Evolutionary conservation across 805 yeast species (phyloP), one percentile per base, ranked within the genome.

Genomic region (Yarrowia sp.): DNA sequence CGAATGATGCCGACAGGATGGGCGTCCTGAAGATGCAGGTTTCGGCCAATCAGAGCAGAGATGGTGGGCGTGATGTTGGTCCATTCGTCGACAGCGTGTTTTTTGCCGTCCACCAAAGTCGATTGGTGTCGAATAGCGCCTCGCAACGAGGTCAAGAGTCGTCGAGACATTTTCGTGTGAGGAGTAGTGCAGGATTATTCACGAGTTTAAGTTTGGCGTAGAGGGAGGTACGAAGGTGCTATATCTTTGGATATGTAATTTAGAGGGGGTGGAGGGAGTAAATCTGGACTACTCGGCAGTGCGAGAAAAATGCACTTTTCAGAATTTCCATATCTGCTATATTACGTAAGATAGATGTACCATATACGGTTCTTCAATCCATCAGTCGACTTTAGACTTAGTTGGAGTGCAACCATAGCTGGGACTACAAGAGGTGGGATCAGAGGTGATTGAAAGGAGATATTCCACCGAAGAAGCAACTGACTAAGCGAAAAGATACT

Each of bases 1-100:
- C 92, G 82, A 36, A 95, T 80, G 61, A 92, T 93, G 2, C 97
- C 97, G 41, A 95, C 84, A 7, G 99, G 99, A 75, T 95, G 98
- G 68, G 85, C 77, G 21, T 85, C 83, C 67, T 89, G 79, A 54
- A 84, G 80, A 73, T 93, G 97, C 26, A 93, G 78, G 59, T 88
- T 83, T 67, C 96, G 81, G 24, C 85, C 88, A 0, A 92, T 85
- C 32, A 90, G 78, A 4, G 80, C 81, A 11, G 87, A 70, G 44
- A 95, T 91, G 38, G 88, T 80, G 1, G 86, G 86, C 0, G 97
- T 89, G 0, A 90, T 87, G 72, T 95, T 95, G 2, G 98, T 91
- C 89, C 90, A 85, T 40, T 84, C 87, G 73, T 92, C 96, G 0
- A 86, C 80, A 21, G 77, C 73, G 71, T 85, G 88, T 0, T 75